A percentile compares a stretch with the other conserved stretches of the same genome.
Evolutionary conservation across 371 early-diverging fungal species (phyloP).

Genomic region (Coemansia sp.): DNA sequence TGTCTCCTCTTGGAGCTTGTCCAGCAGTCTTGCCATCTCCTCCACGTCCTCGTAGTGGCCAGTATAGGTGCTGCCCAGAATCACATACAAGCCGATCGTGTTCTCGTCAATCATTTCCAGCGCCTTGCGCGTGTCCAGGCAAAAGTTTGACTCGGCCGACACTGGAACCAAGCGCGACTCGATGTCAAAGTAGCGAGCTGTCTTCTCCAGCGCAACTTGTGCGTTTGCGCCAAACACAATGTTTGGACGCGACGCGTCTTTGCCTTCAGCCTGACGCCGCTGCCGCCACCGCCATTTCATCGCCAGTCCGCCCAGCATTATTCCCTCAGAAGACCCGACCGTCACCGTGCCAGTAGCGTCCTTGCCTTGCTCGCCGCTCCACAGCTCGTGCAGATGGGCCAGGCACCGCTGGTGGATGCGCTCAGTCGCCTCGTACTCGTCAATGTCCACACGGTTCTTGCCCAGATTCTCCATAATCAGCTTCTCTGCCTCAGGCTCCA

Average conservation of each 20-base stretch:
- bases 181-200: slow-evolving; percentile 70
- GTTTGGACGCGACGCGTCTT: slow-evolving; percentile 65
- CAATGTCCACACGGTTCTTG: slow-evolving; percentile 73
- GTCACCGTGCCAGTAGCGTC: slow-evolving; percentile 64
- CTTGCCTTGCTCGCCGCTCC: slow-evolving; percentile 56
- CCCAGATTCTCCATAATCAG: slow-evolving; percentile 65
- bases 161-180: slow-evolving; percentile 64
- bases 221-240: slow-evolving; percentile 69
- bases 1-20: slow-evolving; percentile 56
- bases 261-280: slow-evolving; percentile 56
- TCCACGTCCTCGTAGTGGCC: slow-evolving; percentile 77
- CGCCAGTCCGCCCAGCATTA: slow-evolving; percentile 68
- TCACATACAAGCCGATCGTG: slow-evolving; percentile 71
- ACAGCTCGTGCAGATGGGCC: slow-evolving; percentile 66
- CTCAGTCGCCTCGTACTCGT: slow-evolving; percentile 66
- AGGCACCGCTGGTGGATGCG: slow-evolving; percentile 67
- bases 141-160: slow-evolving; percentile 56
- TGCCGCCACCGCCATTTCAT: slow-evolving; percentile 72
- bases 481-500: slow-evolving; percentile 74
- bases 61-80: slow-evolving; percentile 76
- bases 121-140: slow-evolving; percentile 61
- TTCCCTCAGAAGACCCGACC: slow-evolving; percentile 72
- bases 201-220: slow-evolving; percentile 67
- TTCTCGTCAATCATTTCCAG: slow-evolving; percentile 67
- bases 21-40: slow-evolving; percentile 61